Conservation (phyloP, 2,329 filamentous ascomycete species). For the Clonostachys solani region DNA sequence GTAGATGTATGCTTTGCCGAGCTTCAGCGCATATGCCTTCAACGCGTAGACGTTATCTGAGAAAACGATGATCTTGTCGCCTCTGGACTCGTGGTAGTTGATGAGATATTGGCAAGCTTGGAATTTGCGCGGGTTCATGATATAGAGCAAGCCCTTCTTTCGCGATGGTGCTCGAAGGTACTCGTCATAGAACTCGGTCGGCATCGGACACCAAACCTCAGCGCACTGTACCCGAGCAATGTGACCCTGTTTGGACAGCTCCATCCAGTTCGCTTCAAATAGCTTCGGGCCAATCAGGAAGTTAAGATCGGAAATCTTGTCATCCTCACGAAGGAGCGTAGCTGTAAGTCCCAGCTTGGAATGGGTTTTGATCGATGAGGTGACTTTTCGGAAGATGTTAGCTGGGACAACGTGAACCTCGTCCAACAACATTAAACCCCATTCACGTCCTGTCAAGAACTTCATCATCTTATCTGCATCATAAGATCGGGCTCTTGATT, state of each 20-base stretch:
- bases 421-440: constrained; percentile 95
- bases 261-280: constrained; percentile 99
- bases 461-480: constrained; percentile 98
- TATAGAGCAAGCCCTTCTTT: constrained; percentile 61
- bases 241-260: constrained; percentile 92
- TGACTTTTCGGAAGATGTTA: constrained; percentile 93
- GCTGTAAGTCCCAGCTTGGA: constrained; percentile 93
- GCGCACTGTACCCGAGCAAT: constrained; percentile 97
- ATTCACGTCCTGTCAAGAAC: constrained; percentile 83
- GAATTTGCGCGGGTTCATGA: constrained; percentile 96
- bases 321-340: constrained; percentile 90
- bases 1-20: constrained; percentile 82
- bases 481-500: constrained; percentile 80
- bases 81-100: constrained; percentile 84
- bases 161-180: constrained; percentile 68
- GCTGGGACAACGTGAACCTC: constrained; percentile 98
- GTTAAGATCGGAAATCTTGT: constrained; percentile 97
- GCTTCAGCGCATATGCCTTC: constrained; percentile 71
- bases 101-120: constrained; percentile 93
- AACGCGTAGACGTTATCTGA: constrained; percentile 91
- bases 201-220: constrained; percentile 99
- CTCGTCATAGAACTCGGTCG: constrained; percentile 94
- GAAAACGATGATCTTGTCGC: constrained; percentile 95
- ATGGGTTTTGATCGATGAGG: constrained; percentile 88
- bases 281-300: constrained; percentile 96